Evolutionary conservation across 2,329 filamentous ascomycete genomes (phyloP), one percentile per base, ranked within the genome.

Genomic region (Fusarium cicatricum): DNA sequence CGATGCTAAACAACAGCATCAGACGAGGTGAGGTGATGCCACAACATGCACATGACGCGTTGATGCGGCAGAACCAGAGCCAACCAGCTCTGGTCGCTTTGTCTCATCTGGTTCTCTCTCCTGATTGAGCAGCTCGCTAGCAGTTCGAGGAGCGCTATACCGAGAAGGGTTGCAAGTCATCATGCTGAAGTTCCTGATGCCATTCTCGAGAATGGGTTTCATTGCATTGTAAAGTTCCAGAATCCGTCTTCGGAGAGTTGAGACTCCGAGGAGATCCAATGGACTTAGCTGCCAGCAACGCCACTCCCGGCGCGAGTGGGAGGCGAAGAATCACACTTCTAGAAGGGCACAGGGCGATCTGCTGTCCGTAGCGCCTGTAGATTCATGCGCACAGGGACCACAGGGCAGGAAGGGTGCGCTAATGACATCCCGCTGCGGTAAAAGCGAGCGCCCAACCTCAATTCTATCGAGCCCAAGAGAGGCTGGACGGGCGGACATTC

Each of bases 1-100:
- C 43, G 58, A n/a, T n/a, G n/a, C n/a, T n/a, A 41, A 55, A 62
- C 42, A 50, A 21, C 33, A 43, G 26, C 34, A 50, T 47, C 42
- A 53, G 52, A 37, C 21, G 32, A 50, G 36, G 52, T 63, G 59
- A 62, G 54, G 46, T 51, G 59, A 62, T 46, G n/a, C 19, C 43
- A 15, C 23, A 26, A 7, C 21, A 21, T 7, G 23, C 23, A 62
- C 58, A 55, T 64, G 60, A 58, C 52, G 31, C 38, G 32, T 41
- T 36, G 28, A 39, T 17, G 40, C 52, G 43, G 52, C 40, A 58
- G 36, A 47, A 39, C 38, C 31, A 55, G 39, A 21, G 38, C 38
- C 41, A 48, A 36, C 38, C 42, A 52, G 37, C 42, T 36, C 21
- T 47, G 34, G 29, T 23, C 37, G 44, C 41, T 44, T 17, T 21